phyloP scores from a whole-genome alignment of 208 protist genomes.

The Kentomonas sorsogonicus region DNA sequence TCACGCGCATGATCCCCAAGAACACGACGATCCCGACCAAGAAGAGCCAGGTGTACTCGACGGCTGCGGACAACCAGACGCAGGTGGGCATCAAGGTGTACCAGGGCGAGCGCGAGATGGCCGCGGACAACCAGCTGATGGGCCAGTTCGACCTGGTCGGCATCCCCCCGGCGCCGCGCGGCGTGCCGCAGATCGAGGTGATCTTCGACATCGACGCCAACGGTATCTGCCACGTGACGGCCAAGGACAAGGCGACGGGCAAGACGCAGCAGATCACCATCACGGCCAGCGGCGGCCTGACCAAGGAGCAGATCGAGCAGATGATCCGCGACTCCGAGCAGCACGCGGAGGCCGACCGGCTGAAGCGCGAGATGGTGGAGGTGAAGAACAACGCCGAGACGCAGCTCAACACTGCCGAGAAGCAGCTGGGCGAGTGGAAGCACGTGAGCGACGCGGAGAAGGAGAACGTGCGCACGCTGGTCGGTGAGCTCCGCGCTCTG shows the following conservation, averaged over 20 bases:
- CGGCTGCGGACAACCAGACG: slow-evolving; percentile 79
- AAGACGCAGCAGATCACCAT: slow-evolving; percentile 96
- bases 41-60: slow-evolving; percentile 93
- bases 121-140: slow-evolving; percentile 92
- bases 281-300: slow-evolving; percentile 69
- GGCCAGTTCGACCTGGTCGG: slow-evolving; percentile 93
- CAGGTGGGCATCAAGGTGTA: slow-evolving; percentile 90
- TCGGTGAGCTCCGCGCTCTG: slow-evolving; percentile 51
- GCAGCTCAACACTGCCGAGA: slow-evolving; percentile 61
- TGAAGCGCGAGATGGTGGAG: slow-evolving; percentile 71
- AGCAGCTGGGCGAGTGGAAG: slow-evolving; percentile 81
- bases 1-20: slow-evolving; percentile 96
- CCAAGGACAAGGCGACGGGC: slow-evolving; percentile 96
- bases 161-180: slow-evolving; percentile 89
- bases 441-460: slow-evolving; percentile 72
- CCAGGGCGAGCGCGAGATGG: slow-evolving; percentile 93
- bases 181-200: slow-evolving; percentile 95
- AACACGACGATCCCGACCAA: slow-evolving; percentile 99
- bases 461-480: slow-evolving; percentile 49
- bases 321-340: slow-evolving; percentile 85
- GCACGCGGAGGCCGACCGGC: slow-evolving; percentile 73
- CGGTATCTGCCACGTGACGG: slow-evolving; percentile 97
- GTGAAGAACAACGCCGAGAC: slow-evolving; percentile 80
- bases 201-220: slow-evolving; percentile 98
- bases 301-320: slow-evolving; percentile 76